Conservation (phyloP, 257 asterid species). For the Nicotiana otophora region DNA sequence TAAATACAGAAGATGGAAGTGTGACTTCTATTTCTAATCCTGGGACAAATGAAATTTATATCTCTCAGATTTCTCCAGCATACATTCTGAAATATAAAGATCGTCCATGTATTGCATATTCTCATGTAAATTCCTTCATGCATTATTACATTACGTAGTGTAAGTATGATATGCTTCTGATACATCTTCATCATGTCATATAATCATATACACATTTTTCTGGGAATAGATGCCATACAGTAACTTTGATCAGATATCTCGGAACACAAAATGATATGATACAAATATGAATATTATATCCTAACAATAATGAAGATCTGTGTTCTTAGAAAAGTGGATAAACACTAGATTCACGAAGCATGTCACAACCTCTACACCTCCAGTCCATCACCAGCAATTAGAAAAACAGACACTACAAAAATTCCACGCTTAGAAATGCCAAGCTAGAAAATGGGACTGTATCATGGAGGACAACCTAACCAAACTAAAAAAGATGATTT, state of each 20-base stretch:
- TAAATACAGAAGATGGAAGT: neutral
- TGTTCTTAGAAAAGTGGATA: neutral
- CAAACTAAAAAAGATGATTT: neutral
- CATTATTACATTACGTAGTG: neutral
- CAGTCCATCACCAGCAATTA: neutral
- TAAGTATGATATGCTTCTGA: neutral
- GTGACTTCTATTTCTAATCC: neutral
- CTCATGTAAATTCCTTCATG: neutral
- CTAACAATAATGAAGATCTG: neutral
- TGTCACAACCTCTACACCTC: neutral
- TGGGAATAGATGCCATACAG: neutral
- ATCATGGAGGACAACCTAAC: neutral
- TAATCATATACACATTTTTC: neutral
- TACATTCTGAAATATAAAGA: neutral
- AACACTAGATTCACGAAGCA: neutral
- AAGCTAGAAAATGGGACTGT: neutral
- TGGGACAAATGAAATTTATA: neutral
- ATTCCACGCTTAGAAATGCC: neutral
- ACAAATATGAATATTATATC: neutral
- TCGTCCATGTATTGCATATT: neutral
- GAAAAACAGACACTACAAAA: neutral
- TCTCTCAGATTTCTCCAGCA: neutral
- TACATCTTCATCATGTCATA: neutral
- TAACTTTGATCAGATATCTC: neutral
- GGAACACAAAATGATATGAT: neutral